These are phyloP conservation scores for Hyaloscypha variabilis DNA, from an alignment of 495 filamentous ascomycete genomes.

Conservation along the genomic window DNA sequence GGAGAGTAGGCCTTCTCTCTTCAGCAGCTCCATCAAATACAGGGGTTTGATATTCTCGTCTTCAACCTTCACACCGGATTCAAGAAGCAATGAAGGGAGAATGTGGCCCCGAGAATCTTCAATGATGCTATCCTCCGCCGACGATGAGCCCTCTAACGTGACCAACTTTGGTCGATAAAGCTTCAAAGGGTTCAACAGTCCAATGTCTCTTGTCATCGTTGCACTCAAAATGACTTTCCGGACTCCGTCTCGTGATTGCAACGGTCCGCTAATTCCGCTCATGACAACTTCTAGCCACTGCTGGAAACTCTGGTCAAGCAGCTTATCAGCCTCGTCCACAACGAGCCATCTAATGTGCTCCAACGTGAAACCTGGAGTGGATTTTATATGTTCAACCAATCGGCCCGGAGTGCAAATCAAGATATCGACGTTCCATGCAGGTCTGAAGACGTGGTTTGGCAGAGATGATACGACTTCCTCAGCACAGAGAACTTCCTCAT, in stretches of 20 bases:
- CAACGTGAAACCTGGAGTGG: conserved; percentile 78
- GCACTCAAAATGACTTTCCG: conserved; percentile 82
- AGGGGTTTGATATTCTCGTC: conserved; percentile 83
- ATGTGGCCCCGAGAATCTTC: conserved; percentile 35
- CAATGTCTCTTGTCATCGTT: conserved; percentile 89
- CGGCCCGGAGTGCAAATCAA: conserved; percentile 92
- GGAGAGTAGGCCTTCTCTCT: conserved; percentile 37
- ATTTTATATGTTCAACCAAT: conserved; percentile 85
- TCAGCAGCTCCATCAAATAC: conserved; percentile 69
- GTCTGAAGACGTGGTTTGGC: conserved; percentile 62
- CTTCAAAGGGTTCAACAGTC: conserved; percentile 73
- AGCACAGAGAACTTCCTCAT: conserved; percentile 31
- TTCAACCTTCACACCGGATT: conserved; percentile 73
- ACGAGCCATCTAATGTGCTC: conserved; percentile 80
- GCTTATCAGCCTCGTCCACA: conserved; percentile 91
- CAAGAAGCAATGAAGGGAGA: conserved; percentile 69
- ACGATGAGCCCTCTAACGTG: conserved; percentile 60
- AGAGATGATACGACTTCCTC: conserved; percentile 39
- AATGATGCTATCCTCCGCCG: conserved; percentile 33
- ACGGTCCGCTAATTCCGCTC: conserved; percentile 48
- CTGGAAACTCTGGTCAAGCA: conserved; percentile 90
- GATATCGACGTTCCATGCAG: conserved; percentile 77
- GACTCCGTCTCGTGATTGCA: conserved; percentile 40
- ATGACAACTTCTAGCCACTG: conserved; percentile 83
- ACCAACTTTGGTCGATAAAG: conserved; percentile 76